phyloP scores from a whole-genome alignment of 495 filamentous ascomycete species.

The Bathelium albidoporum region DNA sequence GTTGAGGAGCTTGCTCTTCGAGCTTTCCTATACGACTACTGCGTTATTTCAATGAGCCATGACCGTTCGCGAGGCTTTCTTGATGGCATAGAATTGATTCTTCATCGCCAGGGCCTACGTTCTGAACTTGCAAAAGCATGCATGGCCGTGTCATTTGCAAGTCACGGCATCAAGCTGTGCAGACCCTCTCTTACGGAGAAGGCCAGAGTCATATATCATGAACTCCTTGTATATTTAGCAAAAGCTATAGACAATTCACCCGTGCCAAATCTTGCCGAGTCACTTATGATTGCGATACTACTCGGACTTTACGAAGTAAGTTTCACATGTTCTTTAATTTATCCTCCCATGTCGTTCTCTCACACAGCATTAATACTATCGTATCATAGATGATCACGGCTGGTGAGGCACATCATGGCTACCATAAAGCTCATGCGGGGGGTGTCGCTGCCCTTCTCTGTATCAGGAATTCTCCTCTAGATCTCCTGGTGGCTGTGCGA shows the following conservation, averaged over 20 bases:
- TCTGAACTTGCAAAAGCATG: conserved; percentile 27
- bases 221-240: conserved; percentile 22
- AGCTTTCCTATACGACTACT: conserved; percentile 31
- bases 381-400: conserved; percentile 20
- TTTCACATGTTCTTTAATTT: background rate
- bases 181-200: conserved; percentile 20
- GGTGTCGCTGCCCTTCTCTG: conserved; percentile 23
- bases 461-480: conserved; percentile 17
- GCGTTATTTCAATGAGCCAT: conserved; percentile 16
- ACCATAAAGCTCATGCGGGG: conserved; percentile 23
- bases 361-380: conserved; percentile 6
- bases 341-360: background rate
- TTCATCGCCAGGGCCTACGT: conserved; percentile 13
- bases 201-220: conserved; percentile 22
- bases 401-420: conserved; percentile 14
- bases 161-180: conserved; percentile 21
- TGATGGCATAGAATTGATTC: conserved; percentile 22
- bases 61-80: conserved; percentile 25
- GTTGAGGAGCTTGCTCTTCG: conserved; percentile 23
- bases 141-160: conserved; percentile 24
- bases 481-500: conserved; percentile 16
- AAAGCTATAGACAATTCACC: conserved; percentile 14
- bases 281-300: conserved; percentile 18
- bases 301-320: conserved; percentile 30
- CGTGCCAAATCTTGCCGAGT: conserved; percentile 14